Percentiles rank a stretch among this genome's conserved stretches.
phyloP scores from a whole-genome alignment of 176 grass and related monocot species.

The Pontederia paniculata region DNA sequence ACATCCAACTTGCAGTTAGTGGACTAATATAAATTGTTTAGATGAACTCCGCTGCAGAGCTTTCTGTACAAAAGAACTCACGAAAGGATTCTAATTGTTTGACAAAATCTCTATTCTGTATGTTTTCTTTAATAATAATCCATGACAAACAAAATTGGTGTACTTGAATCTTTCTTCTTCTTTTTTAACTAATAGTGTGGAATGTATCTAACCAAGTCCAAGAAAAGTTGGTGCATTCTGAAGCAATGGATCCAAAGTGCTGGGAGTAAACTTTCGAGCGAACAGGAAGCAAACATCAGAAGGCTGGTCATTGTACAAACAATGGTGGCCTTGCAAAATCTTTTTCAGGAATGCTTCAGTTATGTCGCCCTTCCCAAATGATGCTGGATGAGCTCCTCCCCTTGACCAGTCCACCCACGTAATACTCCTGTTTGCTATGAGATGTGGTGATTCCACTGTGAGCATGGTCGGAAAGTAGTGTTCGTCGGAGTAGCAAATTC shows the following conservation, averaged over 20 bases:
- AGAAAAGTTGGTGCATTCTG: constrained; percentile 4
- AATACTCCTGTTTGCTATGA: neutral
- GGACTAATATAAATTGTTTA: too few relatives aligned
- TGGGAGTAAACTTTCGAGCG: constrained; percentile 11
- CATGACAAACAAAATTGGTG: too few relatives aligned
- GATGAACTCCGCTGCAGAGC: too few relatives aligned
- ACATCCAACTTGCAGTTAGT: too few relatives aligned
- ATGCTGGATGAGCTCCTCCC: constrained; percentile 8
- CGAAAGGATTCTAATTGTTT: too few relatives aligned
- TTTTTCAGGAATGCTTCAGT: constrained; percentile 6
- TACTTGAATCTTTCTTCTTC: too few relatives aligned
- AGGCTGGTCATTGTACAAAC: neutral
- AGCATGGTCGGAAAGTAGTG: constrained; percentile 20
- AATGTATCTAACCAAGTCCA: neutral
- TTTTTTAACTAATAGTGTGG: too few relatives aligned
- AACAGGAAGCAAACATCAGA: constrained; percentile 5
- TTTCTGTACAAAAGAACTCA: too few relatives aligned
- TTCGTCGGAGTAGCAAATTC: neutral
- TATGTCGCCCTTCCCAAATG: constrained; percentile 3
- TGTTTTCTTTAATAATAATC: too few relatives aligned
- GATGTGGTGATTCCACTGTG: neutral
- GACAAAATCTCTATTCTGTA: too few relatives aligned
- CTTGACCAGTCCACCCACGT: constrained; percentile 16
- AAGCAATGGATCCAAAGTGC: constrained; percentile 2
- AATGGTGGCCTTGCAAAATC: neutral